These are phyloP conservation scores for Colletotrichum kahawae DNA, from an alignment of 2,329 filamentous ascomycete genomes.

Conservation along the genomic window DNA sequence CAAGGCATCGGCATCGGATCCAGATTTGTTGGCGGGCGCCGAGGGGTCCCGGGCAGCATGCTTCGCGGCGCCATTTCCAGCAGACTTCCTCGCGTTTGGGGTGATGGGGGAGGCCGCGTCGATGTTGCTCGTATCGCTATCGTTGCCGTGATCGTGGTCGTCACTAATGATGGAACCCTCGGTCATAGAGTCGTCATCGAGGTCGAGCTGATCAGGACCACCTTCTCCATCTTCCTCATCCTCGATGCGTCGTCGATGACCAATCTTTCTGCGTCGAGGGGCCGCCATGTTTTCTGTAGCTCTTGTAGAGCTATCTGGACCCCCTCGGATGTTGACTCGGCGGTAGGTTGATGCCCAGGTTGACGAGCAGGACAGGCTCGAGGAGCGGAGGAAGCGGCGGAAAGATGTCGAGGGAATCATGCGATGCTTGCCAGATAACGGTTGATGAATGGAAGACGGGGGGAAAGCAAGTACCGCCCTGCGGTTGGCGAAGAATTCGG, in stretches of 20 bases:
- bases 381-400: constrained; percentile 19
- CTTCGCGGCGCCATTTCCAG: constrained; percentile 47
- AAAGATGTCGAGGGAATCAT: constrained; percentile 15
- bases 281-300: constrained; percentile 47
- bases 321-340: background rate
- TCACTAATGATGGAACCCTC: constrained; percentile 69
- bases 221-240: constrained; percentile 75
- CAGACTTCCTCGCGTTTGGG: constrained; percentile 41
- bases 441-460: constrained; percentile 11
- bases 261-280: constrained; percentile 67
- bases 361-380: constrained; percentile 12
- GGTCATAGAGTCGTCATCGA: constrained; percentile 70
- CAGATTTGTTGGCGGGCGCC: constrained; percentile 40
- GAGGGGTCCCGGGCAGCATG: constrained; percentile 32
- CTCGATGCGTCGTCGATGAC: constrained; percentile 70
- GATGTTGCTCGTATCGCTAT: constrained; percentile 69
- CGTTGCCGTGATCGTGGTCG: constrained; percentile 63
- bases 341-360: constrained; percentile 8
- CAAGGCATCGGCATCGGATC: constrained; percentile 64
- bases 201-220: constrained; percentile 57
- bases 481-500: constrained; percentile 21
- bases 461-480: constrained; percentile 21
- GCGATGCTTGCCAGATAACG: constrained; percentile 10
- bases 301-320: background rate
- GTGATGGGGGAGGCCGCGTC: constrained; percentile 60